Base-by-base conservation (phyloP, 164 flowering plant species). In the Nelumbo lutea region DNA sequence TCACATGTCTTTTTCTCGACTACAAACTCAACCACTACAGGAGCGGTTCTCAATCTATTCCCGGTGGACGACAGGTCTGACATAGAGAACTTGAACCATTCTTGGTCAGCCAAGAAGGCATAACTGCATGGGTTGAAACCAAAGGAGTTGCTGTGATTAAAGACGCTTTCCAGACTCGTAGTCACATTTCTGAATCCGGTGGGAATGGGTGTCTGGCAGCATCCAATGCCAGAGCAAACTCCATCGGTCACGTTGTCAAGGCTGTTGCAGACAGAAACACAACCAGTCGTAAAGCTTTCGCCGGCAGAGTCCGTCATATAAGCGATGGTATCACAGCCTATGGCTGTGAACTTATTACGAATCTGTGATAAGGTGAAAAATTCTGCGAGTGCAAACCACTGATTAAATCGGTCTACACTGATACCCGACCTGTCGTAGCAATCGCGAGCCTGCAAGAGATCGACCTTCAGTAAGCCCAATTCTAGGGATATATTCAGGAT, bases 181-280 rank as follows among this genome's bases (percentile, higher is more conserved):
- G 5, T 4, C 48, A 46, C 4, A 4, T 4, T 46, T 7, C 48
- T 46, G 48, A 46, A 7, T 4, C 48, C 48, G 27, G 27, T 27
- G 27, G 27, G 27, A 27, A 27, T 27, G 27, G 27, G 27, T 27
- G 5, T 46, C 48, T 46, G 48, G 63, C 75, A 72, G 38, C 27
- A 27, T 27, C 75, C 75, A 8, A 67, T 63, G 1, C 75, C 75
- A 7, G 67, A 61, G 51, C 75, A 72, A 4, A 67, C 67, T 14
- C 70, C 61, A 43, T 66, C 42, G 14, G 14, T 61, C n/a, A 61
- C 64, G 9, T 61, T 57, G 6, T 15, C 60, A 2, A 61, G 38
- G 62, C 45, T 59, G 9, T 9, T 62, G 9, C 73, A 70, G n/a
- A 70, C 8, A 9, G 68, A 70, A 6, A 70, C 68, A 39, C 68